These are phyloP conservation scores for Citrus mangshanensis DNA, from an alignment of 345 rosid genomes.

Conservation along the genomic window DNA sequence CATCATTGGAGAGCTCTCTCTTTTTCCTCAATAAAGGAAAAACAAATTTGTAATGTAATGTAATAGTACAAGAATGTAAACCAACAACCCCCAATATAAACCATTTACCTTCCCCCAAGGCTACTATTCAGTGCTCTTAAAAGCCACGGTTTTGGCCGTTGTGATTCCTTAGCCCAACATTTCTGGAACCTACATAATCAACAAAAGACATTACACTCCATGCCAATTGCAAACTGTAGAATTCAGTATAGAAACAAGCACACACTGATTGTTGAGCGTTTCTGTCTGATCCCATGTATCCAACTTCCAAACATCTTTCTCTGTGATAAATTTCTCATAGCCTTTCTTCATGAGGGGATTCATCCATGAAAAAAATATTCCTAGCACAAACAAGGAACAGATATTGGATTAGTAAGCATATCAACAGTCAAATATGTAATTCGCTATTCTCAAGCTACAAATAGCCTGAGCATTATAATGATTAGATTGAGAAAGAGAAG, in stretches of 20 bases:
- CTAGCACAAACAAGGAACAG: constrained; percentile 31
- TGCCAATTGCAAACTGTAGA: constrained; percentile 15
- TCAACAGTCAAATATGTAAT: neutral
- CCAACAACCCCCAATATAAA: neutral
- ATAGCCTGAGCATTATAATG: neutral
- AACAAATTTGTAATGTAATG: neutral
- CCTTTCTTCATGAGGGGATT: constrained; percentile 86
- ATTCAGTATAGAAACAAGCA: constrained; percentile 7
- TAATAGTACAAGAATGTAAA: neutral
- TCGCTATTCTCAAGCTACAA: neutral
- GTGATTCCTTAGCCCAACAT: constrained; percentile 85
- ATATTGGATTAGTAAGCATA: constrained; percentile 12
- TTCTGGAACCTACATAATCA: constrained; percentile 60
- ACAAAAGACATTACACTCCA: constrained; percentile 21
- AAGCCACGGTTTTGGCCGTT: constrained; percentile 82
- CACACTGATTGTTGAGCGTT: constrained; percentile 65
- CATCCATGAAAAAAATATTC: constrained; percentile 73
- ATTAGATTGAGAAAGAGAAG: neutral
- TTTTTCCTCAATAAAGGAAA: neutral
- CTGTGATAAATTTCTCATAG: constrained; percentile 81
- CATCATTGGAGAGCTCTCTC: neutral
- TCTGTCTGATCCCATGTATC: constrained; percentile 93
- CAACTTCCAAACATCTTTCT: constrained; percentile 91
- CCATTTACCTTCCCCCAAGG: constrained; percentile 84
- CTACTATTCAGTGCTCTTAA: constrained; percentile 74